These are phyloP conservation scores for Diaporthe citriasiana DNA, from an alignment of 2,329 filamentous ascomycete species.

Conservation along the genomic window DNA sequence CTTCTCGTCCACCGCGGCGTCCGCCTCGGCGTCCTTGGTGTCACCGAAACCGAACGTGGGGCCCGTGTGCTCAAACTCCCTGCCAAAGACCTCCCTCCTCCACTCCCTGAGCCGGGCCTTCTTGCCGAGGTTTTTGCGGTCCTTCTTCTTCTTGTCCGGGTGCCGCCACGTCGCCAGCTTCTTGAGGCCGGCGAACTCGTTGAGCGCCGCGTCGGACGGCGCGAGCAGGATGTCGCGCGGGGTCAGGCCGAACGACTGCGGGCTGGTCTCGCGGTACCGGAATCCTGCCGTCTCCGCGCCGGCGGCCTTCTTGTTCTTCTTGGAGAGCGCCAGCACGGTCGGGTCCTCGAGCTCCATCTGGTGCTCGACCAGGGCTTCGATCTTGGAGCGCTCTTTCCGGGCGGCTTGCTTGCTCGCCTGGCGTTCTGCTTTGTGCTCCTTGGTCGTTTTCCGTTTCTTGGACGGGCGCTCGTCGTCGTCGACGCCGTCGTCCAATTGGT, in stretches of 20 bases:
- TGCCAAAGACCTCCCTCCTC: constrained; percentile 76
- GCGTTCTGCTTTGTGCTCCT: constrained; percentile 72
- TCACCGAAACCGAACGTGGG: constrained; percentile 71
- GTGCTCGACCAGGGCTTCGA: constrained; percentile 88
- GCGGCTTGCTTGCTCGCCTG: constrained; percentile 76
- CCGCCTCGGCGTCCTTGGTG: constrained; percentile 53
- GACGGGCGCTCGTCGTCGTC: constrained; percentile 59
- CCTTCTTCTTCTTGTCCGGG: constrained; percentile 87
- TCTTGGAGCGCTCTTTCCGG: constrained; percentile 84
- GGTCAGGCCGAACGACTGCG: constrained; percentile 89
- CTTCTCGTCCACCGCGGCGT: constrained; percentile 51
- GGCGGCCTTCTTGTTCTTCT: constrained; percentile 49
- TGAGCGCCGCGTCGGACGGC: constrained; percentile 86
- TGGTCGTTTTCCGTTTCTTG: constrained; percentile 72
- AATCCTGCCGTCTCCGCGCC: constrained; percentile 67
- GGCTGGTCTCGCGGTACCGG: constrained; percentile 95
- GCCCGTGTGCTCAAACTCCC: constrained; percentile 68
- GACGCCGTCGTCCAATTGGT: constrained; percentile 58
- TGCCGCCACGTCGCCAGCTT: constrained; percentile 94
- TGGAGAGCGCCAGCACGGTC: constrained; percentile 67
- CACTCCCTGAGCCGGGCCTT: constrained; percentile 92
- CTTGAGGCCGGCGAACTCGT: constrained; percentile 93
- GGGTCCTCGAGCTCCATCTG: constrained; percentile 81
- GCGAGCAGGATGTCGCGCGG: constrained; percentile 90
- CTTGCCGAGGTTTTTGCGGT: constrained; percentile 91